Evolutionary conservation across 2,329 filamentous ascomycete genomes (phyloP).

Genomic region (Alternaria solani): DNA sequence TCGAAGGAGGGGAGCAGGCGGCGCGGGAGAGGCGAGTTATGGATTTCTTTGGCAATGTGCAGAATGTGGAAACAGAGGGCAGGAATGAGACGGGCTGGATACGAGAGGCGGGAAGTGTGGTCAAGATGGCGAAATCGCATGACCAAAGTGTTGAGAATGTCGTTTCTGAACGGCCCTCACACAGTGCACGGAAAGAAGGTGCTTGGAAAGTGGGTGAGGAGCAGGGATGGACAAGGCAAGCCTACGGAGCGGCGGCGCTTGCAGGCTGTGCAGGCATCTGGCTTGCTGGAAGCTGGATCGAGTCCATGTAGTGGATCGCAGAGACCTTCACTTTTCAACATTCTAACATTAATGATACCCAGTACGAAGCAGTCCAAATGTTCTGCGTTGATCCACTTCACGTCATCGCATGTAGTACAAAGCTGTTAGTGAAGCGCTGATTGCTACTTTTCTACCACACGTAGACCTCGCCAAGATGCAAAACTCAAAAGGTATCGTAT

Average conservation of each 20-base stretch:
- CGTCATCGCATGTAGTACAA: background rate
- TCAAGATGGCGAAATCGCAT: slow-evolving; percentile 59
- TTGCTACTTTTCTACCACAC: background rate
- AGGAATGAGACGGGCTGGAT: slow-evolving; percentile 57
- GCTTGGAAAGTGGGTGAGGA: slow-evolving; percentile 48
- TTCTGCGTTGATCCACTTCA: background rate
- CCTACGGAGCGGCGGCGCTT: slow-evolving; percentile 50
- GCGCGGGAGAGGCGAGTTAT: slow-evolving; percentile 84
- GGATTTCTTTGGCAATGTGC: slow-evolving; percentile 98
- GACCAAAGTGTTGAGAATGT: slow-evolving; percentile 39
- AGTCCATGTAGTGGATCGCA: slow-evolving; percentile 30
- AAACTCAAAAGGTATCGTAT: slow-evolving; percentile 13
- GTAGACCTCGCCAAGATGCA: background rate
- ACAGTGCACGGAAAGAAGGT: slow-evolving; percentile 38
- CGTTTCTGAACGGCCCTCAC: slow-evolving; percentile 28
- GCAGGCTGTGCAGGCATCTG: slow-evolving; percentile 52
- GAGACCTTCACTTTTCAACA: background rate
- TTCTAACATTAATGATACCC: slow-evolving; percentile 16
- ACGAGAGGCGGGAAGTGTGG: slow-evolving; percentile 78
- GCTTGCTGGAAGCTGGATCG: slow-evolving; percentile 52
- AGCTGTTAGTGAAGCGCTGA: background rate
- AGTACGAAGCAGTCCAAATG: background rate
- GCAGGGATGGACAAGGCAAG: slow-evolving; percentile 52
- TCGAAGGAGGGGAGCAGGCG: slow-evolving; percentile 79
- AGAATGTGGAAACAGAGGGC: slow-evolving; percentile 87